Conservation (phyloP, 106 monocot genomes). For the Acanthochlamys bracteata region DNA sequence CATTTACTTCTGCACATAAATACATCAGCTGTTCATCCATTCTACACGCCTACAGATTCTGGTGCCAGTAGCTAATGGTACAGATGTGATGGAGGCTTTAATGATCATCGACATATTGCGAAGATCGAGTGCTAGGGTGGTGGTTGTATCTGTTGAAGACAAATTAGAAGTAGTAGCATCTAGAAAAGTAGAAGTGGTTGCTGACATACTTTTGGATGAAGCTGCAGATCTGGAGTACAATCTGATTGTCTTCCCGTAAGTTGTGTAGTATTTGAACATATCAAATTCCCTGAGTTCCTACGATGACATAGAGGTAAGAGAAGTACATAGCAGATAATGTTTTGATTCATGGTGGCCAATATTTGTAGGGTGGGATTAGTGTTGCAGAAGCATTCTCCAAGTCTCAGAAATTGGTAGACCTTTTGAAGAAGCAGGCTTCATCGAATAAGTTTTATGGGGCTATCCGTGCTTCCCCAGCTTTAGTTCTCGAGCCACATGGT, state of each 20-base stretch:
- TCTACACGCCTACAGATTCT: constrained; percentile 39
- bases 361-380: constrained; percentile 49
- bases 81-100: constrained; percentile 87
- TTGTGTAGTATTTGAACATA: not conserved
- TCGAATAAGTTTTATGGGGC: constrained; percentile 56
- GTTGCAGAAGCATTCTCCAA: constrained; percentile 60
- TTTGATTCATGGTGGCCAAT: not conserved
- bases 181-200: constrained; percentile 71
- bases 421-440: constrained; percentile 64
- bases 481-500: constrained; percentile 77
- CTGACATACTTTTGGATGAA: constrained; percentile 68
- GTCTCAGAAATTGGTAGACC: constrained; percentile 53
- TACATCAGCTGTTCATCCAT: too few relatives aligned
- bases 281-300: not conserved
- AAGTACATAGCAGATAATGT: not conserved
- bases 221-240: constrained; percentile 55
- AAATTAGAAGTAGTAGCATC: constrained; percentile 78
- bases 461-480: constrained; percentile 80
- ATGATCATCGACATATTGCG: constrained; percentile 82
- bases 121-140: constrained; percentile 60
- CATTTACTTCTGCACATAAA: too few relatives aligned
- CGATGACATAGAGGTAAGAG: not conserved
- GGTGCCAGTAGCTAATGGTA: constrained; percentile 85
- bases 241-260: constrained; percentile 83
- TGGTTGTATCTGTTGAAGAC: constrained; percentile 72